phyloP scores from a whole-genome alignment of 2,329 filamentous ascomycete genomes.

The Cladophialophora carrionii region DNA sequence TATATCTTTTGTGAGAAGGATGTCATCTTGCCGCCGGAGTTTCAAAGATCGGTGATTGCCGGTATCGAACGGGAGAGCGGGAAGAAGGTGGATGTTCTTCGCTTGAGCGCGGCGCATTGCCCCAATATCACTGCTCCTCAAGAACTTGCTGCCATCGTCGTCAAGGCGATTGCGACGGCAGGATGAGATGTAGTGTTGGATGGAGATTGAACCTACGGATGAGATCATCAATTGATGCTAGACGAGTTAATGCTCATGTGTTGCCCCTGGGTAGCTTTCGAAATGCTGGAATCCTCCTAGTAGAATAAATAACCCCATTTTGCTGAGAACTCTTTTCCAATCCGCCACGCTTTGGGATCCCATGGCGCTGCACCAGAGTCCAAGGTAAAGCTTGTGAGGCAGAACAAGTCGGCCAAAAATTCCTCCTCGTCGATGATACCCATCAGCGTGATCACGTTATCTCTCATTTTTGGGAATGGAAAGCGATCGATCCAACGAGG shows the following conservation, averaged over 20 bases:
- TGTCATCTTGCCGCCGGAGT: conserved; percentile 42
- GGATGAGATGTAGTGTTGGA: neutral
- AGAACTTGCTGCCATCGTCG: conserved; percentile 31
- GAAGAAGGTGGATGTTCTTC: conserved; percentile 43
- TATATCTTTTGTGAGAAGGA: conserved; percentile 49
- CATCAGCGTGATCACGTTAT: conserved; percentile 43
- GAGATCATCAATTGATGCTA: neutral
- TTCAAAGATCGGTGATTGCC: conserved; percentile 43
- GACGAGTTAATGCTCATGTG: neutral
- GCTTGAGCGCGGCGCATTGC: conserved; percentile 41
- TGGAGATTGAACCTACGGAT: neutral
- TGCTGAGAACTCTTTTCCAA: conserved; percentile 74
- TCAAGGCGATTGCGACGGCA: conserved; percentile 16
- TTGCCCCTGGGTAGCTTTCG: neutral
- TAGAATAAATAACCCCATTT: conserved; percentile 83
- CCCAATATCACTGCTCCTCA: conserved; percentile 39
- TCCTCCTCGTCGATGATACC: conserved; percentile 45
- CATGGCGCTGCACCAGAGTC: conserved; percentile 40
- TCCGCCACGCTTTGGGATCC: conserved; percentile 45
- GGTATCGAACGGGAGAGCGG: conserved; percentile 41
- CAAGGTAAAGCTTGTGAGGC: conserved; percentile 44
- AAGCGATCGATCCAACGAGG: conserved; percentile 48
- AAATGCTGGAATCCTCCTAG: neutral
- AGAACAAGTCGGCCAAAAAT: conserved; percentile 44
- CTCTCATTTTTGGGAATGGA: conserved; percentile 47